A percentile compares a stretch with the other conserved stretches of the same genome.
Conservation (phyloP, 1,139 yeast genomes). For the Blastobotrys ciferrii region DNA sequence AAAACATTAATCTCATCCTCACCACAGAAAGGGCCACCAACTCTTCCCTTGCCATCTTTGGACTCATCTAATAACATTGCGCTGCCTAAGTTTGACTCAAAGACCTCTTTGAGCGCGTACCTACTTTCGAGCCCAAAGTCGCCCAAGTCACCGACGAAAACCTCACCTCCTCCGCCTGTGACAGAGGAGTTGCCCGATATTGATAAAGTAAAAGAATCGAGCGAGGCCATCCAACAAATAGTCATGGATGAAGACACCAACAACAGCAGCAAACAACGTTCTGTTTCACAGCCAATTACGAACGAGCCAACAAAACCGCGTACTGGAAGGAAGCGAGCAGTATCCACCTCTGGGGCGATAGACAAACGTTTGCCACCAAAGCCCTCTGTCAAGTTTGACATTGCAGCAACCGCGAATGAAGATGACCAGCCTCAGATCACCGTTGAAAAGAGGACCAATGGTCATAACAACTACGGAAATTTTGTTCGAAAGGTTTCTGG, state of each 20-base stretch:
- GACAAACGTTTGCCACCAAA: not conserved
- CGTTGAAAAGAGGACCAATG: too few relatives aligned
- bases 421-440: too few relatives aligned
- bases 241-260: too few relatives aligned
- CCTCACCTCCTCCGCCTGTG: too few relatives aligned
- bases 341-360: not conserved
- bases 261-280: not conserved
- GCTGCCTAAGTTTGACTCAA: not conserved
- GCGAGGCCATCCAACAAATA: not conserved
- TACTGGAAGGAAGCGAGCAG: not conserved
- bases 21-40: not conserved
- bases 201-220: not conserved
- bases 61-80: not conserved
- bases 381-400: conserved; percentile 1
- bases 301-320: not conserved
- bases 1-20: not conserved
- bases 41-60: not conserved
- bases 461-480: conserved; percentile 6
- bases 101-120: not conserved
- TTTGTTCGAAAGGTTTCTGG: conserved; percentile 23
- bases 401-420: conserved; percentile 3
- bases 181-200: too few relatives aligned
- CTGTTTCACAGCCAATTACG: not conserved
- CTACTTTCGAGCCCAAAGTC: not conserved
- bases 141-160: too few relatives aligned